Conservation (phyloP, 208 protist genomes). For the Trypanosoma brucei region DNA sequence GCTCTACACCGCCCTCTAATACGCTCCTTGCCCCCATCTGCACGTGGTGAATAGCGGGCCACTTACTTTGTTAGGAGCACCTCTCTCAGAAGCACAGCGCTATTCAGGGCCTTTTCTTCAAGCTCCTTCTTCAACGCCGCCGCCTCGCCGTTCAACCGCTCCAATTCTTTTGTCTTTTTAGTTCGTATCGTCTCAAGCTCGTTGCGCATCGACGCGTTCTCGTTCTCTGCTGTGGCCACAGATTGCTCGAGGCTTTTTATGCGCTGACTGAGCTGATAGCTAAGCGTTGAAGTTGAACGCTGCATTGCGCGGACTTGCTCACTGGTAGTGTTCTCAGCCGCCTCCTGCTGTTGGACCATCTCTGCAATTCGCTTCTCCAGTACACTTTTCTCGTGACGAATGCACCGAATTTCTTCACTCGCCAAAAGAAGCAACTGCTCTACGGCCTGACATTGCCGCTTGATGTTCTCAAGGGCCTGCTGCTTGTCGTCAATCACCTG, state of each 20-base stretch:
- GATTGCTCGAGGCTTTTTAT: slow-evolving; percentile 58
- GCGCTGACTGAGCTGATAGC: slow-evolving; percentile 79
- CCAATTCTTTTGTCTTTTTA: slow-evolving; percentile 64
- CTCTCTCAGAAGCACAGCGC: slow-evolving; percentile 88
- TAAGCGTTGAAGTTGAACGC: slow-evolving; percentile 54
- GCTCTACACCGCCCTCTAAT: too few species aligned
- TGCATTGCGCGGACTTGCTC: slow-evolving; percentile 63
- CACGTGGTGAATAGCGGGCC: too few species aligned
- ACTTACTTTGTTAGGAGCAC: slow-evolving; percentile 26
- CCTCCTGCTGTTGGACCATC: slow-evolving; percentile 53
- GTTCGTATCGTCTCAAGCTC: slow-evolving; percentile 48
- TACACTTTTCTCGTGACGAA: slow-evolving; percentile 46
- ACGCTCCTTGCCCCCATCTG: too few species aligned
- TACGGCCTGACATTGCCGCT: slow-evolving; percentile 60
- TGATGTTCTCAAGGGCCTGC: slow-evolving; percentile 44
- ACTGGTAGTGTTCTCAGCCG: slow-evolving; percentile 40
- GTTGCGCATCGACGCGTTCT: slow-evolving; percentile 57
- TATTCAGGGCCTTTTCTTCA: slow-evolving; percentile 85
- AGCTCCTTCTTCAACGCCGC: slow-evolving; percentile 71
- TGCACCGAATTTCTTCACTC: slow-evolving; percentile 57
- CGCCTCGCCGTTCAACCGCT: slow-evolving; percentile 81
- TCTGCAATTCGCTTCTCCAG: slow-evolving; percentile 52
- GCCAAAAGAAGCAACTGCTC: slow-evolving; percentile 81
- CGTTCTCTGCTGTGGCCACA: slow-evolving; percentile 55
- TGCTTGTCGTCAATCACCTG: slow-evolving; percentile 64